Conservation (phyloP, 768 basidiomycete species). For the Suillus alpinus region DNA sequence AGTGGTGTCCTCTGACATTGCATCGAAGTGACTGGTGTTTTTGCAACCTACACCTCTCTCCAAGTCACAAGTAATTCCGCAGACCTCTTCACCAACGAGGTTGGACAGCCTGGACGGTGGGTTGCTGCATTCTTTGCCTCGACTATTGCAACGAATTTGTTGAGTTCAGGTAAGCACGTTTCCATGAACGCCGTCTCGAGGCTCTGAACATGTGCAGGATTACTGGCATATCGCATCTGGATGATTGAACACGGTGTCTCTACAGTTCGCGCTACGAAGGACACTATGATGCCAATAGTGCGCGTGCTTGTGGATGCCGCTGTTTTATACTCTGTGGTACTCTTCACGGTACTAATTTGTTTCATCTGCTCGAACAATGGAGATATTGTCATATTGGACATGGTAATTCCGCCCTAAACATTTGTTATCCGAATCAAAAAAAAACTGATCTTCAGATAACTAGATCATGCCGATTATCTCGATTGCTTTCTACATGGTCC, state of each 20-base stretch:
- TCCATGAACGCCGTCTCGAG: not conserved
- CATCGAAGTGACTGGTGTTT: not conserved
- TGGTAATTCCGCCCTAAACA: too few species aligned
- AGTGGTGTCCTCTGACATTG: not conserved
- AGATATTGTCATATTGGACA: too few species aligned
- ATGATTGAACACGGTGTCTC: not conserved
- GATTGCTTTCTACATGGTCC: too few species aligned
- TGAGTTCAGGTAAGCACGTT: not conserved
- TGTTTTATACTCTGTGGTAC: too few species aligned
- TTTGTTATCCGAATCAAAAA: not conserved
- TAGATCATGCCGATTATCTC: too few species aligned
- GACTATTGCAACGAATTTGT: not conserved
- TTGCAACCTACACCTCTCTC: not conserved
- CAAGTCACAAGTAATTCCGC: not conserved
- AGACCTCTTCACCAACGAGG: not conserved
- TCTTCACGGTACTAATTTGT: too few species aligned
- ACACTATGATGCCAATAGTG: not conserved
- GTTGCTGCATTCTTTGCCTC: not conserved
- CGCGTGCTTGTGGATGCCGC: not conserved
- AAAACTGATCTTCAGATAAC: too few species aligned
- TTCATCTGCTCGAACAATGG: too few species aligned
- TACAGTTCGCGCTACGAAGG: not conserved
- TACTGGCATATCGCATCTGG: not conserved
- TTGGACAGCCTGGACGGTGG: not conserved
- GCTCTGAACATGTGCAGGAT: not conserved